Evolutionary conservation across 2,329 filamentous ascomycete genomes (phyloP).

Genomic region (Nigrospora osmanthi): DNA sequence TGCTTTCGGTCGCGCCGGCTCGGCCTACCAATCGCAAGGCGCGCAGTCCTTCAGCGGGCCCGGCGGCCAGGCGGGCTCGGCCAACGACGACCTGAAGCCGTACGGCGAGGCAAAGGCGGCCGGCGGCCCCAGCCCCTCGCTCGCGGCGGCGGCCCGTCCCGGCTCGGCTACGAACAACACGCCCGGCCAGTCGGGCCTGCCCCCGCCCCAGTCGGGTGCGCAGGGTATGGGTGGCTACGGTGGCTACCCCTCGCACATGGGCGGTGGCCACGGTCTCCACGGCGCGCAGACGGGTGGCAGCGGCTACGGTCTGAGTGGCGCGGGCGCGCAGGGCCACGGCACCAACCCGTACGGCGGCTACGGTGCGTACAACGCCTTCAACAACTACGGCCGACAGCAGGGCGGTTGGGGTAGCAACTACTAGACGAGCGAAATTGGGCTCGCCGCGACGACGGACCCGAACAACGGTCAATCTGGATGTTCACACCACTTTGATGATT

Average conservation of each 20-base stretch:
- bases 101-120: constrained; percentile 48
- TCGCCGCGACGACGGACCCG: too few relatives aligned
- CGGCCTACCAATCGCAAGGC: constrained; percentile 47
- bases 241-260: constrained; percentile 47
- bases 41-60: constrained; percentile 45
- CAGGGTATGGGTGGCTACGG: constrained; percentile 47
- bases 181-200: constrained; percentile 44
- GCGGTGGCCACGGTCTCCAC: constrained; percentile 44
- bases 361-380: constrained; percentile 36
- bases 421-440: not conserved
- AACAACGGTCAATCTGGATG: too few relatives aligned
- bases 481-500: too few relatives aligned
- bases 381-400: constrained; percentile 38
- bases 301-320: constrained; percentile 46
- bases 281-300: constrained; percentile 34
- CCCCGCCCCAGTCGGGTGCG: constrained; percentile 45
- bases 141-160: constrained; percentile 46
- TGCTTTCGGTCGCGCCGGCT: constrained; percentile 43
- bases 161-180: constrained; percentile 50
- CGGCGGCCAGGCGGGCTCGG: constrained; percentile 35
- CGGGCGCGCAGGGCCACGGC: constrained; percentile 40
- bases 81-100: constrained; percentile 49
- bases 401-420: constrained; percentile 23
- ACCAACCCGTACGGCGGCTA: constrained; percentile 44
- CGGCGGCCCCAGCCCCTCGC: constrained; percentile 48